These are phyloP conservation scores for Amauroascus niger DNA, from an alignment of 2,329 filamentous ascomycete species.

Conservation along the genomic window DNA sequence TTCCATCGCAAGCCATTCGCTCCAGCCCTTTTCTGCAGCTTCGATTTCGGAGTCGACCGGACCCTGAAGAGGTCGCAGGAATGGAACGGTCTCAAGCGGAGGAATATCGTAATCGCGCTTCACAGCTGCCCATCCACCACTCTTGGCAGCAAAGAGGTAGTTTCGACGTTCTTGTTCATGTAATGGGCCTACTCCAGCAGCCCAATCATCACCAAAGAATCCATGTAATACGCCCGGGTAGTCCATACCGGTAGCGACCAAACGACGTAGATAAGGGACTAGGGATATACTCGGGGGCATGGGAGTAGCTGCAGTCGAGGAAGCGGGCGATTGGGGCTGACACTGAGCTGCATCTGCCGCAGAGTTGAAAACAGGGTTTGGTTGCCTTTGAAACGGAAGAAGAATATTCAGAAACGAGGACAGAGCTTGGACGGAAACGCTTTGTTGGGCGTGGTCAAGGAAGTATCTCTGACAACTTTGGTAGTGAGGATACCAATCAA, in stretches of 20 bases:
- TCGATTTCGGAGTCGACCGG: conserved; percentile 71
- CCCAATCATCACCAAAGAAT: conserved; percentile 95
- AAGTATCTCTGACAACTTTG: conserved; percentile 87
- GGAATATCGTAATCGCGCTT: conserved; percentile 86
- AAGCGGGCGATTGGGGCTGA: conserved; percentile 32
- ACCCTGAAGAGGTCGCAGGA: conserved; percentile 70
- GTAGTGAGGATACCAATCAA: conserved; percentile 88
- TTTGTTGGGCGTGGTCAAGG: conserved; percentile 80
- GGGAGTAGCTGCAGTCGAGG: conserved; percentile 31
- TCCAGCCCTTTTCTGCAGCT: conserved; percentile 75
- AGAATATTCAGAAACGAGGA: conserved; percentile 87
- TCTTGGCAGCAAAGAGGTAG: conserved; percentile 91
- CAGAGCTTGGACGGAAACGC: conserved; percentile 70
- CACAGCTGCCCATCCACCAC: conserved; percentile 76
- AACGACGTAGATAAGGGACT: conserved; percentile 78
- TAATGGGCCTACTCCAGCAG: conserved; percentile 64
- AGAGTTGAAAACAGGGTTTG: conserved; percentile 41
- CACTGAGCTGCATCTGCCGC: conserved; percentile 29
- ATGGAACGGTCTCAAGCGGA: conserved; percentile 74
- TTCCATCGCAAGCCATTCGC: conserved; percentile 91
- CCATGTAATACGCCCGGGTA: conserved; percentile 76
- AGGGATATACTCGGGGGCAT: conserved; percentile 51
- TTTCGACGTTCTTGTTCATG: conserved; percentile 87
- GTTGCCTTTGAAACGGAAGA: conserved; percentile 68
- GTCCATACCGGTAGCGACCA: conserved; percentile 88